Base-by-base conservation (phyloP, 768 basidiomycete species). In the Pleurotus ostreatus region DNA sequence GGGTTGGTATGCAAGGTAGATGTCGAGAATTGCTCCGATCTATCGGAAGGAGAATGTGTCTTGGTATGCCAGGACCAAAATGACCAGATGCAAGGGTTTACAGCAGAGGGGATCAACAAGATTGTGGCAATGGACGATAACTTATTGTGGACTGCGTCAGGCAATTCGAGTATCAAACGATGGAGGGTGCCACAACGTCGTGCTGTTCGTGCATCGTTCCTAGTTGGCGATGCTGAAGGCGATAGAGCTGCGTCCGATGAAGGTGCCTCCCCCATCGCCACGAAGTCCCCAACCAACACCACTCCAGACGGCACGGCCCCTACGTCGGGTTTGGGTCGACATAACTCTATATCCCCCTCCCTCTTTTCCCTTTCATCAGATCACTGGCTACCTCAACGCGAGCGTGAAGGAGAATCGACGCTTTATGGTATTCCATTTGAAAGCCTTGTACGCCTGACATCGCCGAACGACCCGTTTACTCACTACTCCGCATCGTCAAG, bases 1-100 rank as follows among this genome's bases (percentile, higher is more conserved):
- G 97, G 96, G n/a, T 75, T 86, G 57, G 85, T 98, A 5, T 93
- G 92, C 68, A 85, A 85, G 60, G 87, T 94, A n/a, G 97, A 99
- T 62, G 83, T 96, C 2, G 92, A 94, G 62, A 84, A 82, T 39
- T 88, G 85, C 58, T 71, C 78, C 12, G 90, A 94, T 55, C 78
- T 96, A 23, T 83, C 88, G 1, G 93, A 97, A 46, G 97, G 92
- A 26, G 90, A 94, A 68, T 98, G 96, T 65, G 74, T 91, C 39
- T 75, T 96, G 11, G 74, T 99, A 25, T 92, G 89, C 57, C 84
- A 85, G 66, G 86, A 86, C 63, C 64, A 76, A n/a, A 64, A 74
- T 18, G 78, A 80, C 5, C 30, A 34, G 30, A 34, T 34, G 30
- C 64, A 68, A 7, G 68, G 64, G 4, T 62, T 67, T 7, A 65